Conservation (phyloP, 768 basidiomycete genomes). For the Boletales sp. region DNA sequence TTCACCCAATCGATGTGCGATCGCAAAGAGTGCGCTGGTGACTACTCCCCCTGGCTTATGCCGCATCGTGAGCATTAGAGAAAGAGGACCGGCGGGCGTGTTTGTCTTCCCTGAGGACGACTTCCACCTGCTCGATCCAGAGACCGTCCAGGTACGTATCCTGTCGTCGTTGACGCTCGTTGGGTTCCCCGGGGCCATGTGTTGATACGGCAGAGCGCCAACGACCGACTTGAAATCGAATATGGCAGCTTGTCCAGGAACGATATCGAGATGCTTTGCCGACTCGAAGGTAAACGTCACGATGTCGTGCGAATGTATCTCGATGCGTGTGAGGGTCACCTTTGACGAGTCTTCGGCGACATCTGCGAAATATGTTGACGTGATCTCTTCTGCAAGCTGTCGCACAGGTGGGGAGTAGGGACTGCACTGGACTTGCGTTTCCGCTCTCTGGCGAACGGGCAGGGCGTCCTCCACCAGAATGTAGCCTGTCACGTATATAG, state of each 20-base stretch:
- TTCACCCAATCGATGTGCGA: conserved; percentile 41
- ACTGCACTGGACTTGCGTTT: conserved; percentile 31
- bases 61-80: conserved; percentile 52
- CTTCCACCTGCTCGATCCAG: conserved; percentile 26
- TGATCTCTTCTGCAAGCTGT: conserved; percentile 48
- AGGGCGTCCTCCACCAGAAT: conserved; percentile 51
- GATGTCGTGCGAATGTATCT: conserved; percentile 43
- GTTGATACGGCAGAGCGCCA: conserved; percentile 45
- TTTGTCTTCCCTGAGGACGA: background rate
- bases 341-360: conserved; percentile 18
- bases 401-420: conserved; percentile 61
- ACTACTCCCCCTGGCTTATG: conserved; percentile 52
- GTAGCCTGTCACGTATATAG: conserved; percentile 49
- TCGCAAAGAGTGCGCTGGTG: conserved; percentile 50
- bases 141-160: conserved; percentile 65
- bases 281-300: conserved; percentile 54
- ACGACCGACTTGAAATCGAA: conserved; percentile 53
- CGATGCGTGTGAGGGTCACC: conserved; percentile 34
- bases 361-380: conserved; percentile 27
- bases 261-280: conserved; percentile 31
- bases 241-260: conserved; percentile 52
- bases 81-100: background rate
- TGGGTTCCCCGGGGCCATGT: conserved; percentile 51
- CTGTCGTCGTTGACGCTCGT: conserved; percentile 59
- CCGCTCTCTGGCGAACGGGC: conserved; percentile 46